These are phyloP conservation scores for Eucalyptus polyanthemos DNA, from an alignment of 345 rosid genomes.

Conservation along the genomic window DNA sequence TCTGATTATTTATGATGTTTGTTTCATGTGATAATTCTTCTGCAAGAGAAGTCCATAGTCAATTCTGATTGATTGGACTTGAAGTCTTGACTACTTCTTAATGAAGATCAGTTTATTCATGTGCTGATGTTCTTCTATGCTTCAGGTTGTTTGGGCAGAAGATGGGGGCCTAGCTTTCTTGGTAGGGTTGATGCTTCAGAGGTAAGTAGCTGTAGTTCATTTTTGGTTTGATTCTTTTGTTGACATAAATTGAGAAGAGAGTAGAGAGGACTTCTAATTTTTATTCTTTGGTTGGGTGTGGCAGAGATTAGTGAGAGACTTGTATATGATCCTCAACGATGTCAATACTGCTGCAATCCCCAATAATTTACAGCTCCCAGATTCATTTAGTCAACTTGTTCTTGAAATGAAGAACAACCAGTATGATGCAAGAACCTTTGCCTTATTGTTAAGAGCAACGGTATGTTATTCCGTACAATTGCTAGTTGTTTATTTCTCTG, in stretches of 20 bases:
- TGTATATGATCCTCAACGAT: constrained; percentile 74
- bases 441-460: constrained; percentile 73
- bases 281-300: constrained; percentile 4
- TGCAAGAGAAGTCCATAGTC: background rate
- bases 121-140: background rate
- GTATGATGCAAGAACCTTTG: constrained; percentile 89
- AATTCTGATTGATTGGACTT: background rate
- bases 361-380: constrained; percentile 73
- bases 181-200: constrained; percentile 87
- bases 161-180: constrained; percentile 93
- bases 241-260: background rate
- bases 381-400: constrained; percentile 78
- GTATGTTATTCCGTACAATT: constrained; percentile 16
- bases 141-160: constrained; percentile 96
- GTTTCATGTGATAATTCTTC: background rate
- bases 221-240: background rate
- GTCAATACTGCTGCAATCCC: constrained; percentile 76
- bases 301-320: constrained; percentile 87
- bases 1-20: background rate
- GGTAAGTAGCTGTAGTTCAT: constrained; percentile 25
- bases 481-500: background rate
- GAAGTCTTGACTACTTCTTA: background rate
- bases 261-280: background rate
- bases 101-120: background rate
- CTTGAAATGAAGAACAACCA: constrained; percentile 79